phyloP scores from a whole-genome alignment of 441 rosid species.

The Daphne laureola region DNA sequence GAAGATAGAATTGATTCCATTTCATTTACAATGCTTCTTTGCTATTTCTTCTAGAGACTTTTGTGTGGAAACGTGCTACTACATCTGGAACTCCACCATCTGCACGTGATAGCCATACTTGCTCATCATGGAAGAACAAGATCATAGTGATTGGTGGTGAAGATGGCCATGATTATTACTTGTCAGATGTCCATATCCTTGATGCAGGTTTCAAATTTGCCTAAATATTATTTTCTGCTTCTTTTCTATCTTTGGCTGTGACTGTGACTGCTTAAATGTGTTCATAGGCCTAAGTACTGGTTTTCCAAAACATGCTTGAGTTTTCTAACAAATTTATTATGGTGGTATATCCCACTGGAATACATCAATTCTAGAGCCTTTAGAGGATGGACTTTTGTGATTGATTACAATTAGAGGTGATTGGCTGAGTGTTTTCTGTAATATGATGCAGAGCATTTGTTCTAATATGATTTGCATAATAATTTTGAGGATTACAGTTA shows the following conservation, averaged over 20 bases:
- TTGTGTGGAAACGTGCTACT: slow-evolving; percentile 73
- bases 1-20: too few relatives aligned
- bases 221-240: neutral
- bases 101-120: slow-evolving; percentile 90
- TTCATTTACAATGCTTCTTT: slow-evolving; percentile 5
- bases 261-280: neutral
- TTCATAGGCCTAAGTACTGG: neutral
- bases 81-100: slow-evolving; percentile 82
- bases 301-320: neutral
- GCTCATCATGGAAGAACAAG: slow-evolving; percentile 91
- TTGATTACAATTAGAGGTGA: too few relatives aligned
- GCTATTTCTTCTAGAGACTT: slow-evolving; percentile 53
- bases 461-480: too few relatives aligned
- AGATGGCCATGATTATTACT: slow-evolving; percentile 83
- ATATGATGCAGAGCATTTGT: too few relatives aligned
- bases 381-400: too few relatives aligned
- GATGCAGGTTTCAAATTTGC: slow-evolving; percentile 61
- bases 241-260: slow-evolving; percentile 1
- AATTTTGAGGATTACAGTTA: too few relatives aligned
- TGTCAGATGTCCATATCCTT: slow-evolving; percentile 90
- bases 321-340: slow-evolving; percentile 2
- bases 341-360: slow-evolving; percentile 1
- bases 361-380: slow-evolving; percentile 3
- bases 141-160: slow-evolving; percentile 89
- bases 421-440: too few relatives aligned